Percentiles rank a stretch among this genome's conserved stretches.
phyloP scores from a whole-genome alignment of 495 filamentous ascomycete species.

The Pseudomonodictys pantanalensis region DNA sequence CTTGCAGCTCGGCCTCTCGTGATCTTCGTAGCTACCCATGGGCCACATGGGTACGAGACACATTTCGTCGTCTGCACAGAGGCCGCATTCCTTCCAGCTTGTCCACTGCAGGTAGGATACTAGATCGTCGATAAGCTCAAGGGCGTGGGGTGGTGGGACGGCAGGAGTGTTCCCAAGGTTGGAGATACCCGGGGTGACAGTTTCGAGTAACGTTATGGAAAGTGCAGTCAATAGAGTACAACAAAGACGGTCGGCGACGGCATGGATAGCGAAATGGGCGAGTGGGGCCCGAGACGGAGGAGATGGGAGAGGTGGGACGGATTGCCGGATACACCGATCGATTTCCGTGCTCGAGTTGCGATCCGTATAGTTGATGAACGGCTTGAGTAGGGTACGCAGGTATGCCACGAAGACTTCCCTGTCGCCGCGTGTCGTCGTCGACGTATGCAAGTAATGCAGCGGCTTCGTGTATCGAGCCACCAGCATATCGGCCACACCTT shows the following conservation, averaged over 20 bases:
- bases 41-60: conserved; percentile 70
- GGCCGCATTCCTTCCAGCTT: conserved; percentile 59
- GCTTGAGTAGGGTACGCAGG: conserved; percentile 46
- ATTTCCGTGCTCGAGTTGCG: conserved; percentile 42
- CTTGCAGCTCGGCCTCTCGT: conserved; percentile 51
- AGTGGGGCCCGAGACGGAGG: conserved; percentile 30
- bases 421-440: conserved; percentile 38
- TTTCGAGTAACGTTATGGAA: neutral
- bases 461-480: conserved; percentile 55
- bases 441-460: conserved; percentile 48
- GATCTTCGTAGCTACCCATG: conserved; percentile 53
- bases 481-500: conserved; percentile 59
- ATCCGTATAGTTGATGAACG: conserved; percentile 51
- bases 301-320: conserved; percentile 36
- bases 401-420: conserved; percentile 44
- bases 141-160: neutral
- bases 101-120: conserved; percentile 57
- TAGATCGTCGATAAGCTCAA: conserved; percentile 40
- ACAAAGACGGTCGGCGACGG: conserved; percentile 53
- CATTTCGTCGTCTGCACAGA: conserved; percentile 56
- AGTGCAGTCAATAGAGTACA: conserved; percentile 47
- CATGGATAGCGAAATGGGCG: conserved; percentile 44
- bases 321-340: conserved; percentile 53
- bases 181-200: neutral
- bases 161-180: neutral